Evolutionary conservation across 2,329 filamentous ascomycete species (phyloP).

Genomic region (Apiospora saccharicola): DNA sequence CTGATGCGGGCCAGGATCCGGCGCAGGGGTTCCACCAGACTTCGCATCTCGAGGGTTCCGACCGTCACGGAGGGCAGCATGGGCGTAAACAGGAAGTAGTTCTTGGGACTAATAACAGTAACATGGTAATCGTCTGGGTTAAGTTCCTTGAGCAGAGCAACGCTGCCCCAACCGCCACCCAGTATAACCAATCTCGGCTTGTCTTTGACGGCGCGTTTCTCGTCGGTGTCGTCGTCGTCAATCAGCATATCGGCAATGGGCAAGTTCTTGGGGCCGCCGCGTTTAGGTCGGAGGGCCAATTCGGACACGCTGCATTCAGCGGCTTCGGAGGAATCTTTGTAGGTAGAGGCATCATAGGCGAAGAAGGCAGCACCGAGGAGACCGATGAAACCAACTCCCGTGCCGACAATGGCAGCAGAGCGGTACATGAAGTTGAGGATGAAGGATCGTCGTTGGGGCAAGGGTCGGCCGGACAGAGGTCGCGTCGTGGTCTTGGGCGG

Average conservation of each 20-base stretch:
- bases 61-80: conserved; percentile 98
- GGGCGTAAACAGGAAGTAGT: conserved; percentile 97
- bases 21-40: conserved; percentile 90
- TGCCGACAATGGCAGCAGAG: conserved; percentile 75
- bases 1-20: conserved; percentile 79
- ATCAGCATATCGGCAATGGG: conserved; percentile 89
- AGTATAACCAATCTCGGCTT: conserved; percentile 94
- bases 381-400: conserved; percentile 75
- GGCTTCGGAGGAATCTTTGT: conserved; percentile 72
- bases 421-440: conserved; percentile 70
- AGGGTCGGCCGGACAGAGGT: conserved; percentile 59
- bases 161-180: conserved; percentile 93
- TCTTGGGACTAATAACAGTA: conserved; percentile 91
- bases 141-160: conserved; percentile 88
- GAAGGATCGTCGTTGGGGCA: conserved; percentile 56
- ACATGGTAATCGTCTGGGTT: conserved; percentile 94
- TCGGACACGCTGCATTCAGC: conserved; percentile 85
- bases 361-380: conserved; percentile 83
- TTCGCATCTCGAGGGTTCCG: conserved; percentile 89
- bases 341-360: conserved; percentile 91
- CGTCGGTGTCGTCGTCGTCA: conserved; percentile 83
- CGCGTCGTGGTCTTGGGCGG: conserved; percentile 43
- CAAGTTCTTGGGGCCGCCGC: conserved; percentile 92
- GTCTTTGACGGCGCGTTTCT: conserved; percentile 75
- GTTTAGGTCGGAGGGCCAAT: conserved; percentile 79